A percentile compares a stretch with the other conserved stretches of the same genome.
phyloP scores from a whole-genome alignment of 345 rosid species.

The Salix dunnii region DNA sequence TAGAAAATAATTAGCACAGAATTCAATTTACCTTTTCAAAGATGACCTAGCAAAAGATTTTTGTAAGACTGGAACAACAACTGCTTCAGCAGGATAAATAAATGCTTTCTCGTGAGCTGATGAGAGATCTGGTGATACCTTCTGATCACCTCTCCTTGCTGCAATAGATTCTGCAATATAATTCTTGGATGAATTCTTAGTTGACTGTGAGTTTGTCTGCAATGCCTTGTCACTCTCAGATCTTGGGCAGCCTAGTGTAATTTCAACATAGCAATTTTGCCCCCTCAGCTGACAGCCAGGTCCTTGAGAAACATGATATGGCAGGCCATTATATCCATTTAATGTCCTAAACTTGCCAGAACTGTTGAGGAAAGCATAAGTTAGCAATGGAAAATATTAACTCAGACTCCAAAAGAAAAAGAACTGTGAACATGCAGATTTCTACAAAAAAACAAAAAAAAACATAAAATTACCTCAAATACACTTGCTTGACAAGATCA shows the following conservation, averaged over 20 bases:
- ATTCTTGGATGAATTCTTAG: conserved; percentile 49
- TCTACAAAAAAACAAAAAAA: conserved; percentile 4
- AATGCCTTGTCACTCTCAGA: conserved; percentile 42
- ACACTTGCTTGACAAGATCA: conserved; percentile 94
- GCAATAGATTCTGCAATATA: conserved; percentile 57
- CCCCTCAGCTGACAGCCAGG: conserved; percentile 57
- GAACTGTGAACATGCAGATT: neutral
- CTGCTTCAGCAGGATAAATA: conserved; percentile 85
- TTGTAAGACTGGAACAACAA: conserved; percentile 84
- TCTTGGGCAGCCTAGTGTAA: conserved; percentile 71
- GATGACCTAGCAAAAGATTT: conserved; percentile 81
- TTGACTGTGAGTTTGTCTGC: conserved; percentile 36
- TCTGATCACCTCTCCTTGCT: conserved; percentile 55
- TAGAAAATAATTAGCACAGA: conserved; percentile 9
- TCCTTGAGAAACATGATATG: conserved; percentile 62
- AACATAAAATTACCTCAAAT: conserved; percentile 51
- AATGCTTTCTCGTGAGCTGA: conserved; percentile 57
- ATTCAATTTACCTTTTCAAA: conserved; percentile 63
- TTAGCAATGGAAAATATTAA: neutral
- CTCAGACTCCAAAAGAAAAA: neutral
- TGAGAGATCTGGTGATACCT: conserved; percentile 40
- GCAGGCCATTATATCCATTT: conserved; percentile 63
- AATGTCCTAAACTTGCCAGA: conserved; percentile 56
- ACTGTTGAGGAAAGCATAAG: conserved; percentile 30
- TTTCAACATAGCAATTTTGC: conserved; percentile 72